Evolutionary conservation across 2,329 filamentous ascomycete genomes (phyloP).

Genomic region (Colletotrichum shisoi): DNA sequence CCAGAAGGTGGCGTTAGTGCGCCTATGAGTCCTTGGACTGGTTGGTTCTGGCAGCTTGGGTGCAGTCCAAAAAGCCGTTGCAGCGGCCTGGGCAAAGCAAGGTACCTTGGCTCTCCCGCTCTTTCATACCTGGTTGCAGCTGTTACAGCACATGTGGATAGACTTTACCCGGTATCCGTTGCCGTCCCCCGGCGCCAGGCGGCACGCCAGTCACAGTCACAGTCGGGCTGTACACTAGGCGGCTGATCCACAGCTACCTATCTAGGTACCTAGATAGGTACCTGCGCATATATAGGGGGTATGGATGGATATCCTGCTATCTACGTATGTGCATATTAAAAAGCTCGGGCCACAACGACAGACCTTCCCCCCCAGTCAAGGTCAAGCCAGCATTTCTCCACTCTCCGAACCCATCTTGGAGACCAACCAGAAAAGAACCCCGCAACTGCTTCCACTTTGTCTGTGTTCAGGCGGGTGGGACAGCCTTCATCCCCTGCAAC

Average conservation of each 20-base stretch:
- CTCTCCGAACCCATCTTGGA: constrained; percentile 5
- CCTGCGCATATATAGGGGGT: too few species aligned
- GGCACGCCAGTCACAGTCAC: constrained; percentile 1
- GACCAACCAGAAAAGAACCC: constrained; percentile 18
- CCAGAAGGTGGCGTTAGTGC: constrained; percentile 5
- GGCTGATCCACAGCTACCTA: constrained; percentile 8
- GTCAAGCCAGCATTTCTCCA: background rate
- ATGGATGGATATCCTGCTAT: too few species aligned
- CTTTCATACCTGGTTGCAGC: background rate
- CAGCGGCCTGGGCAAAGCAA: constrained; percentile 13
- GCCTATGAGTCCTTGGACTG: constrained; percentile 8
- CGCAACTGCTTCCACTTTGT: constrained; percentile 25
- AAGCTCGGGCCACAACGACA: constrained; percentile 16
- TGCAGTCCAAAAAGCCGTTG: constrained; percentile 22
- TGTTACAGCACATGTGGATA: constrained; percentile 31
- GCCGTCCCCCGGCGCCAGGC: constrained; percentile 6
- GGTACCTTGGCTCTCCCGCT: background rate
- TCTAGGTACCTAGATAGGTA: too few species aligned
- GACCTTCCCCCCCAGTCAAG: background rate
- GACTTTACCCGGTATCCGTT: constrained; percentile 27
- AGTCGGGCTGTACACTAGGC: background rate
- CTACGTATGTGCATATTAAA: background rate
- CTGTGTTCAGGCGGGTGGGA: background rate
- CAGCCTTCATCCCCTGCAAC: constrained; percentile 1
- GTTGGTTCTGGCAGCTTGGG: constrained; percentile 3